These are phyloP conservation scores for Schoenoplectus triqueter DNA, from an alignment of 202 grass and related monocot genomes.

Conservation along the genomic window DNA sequence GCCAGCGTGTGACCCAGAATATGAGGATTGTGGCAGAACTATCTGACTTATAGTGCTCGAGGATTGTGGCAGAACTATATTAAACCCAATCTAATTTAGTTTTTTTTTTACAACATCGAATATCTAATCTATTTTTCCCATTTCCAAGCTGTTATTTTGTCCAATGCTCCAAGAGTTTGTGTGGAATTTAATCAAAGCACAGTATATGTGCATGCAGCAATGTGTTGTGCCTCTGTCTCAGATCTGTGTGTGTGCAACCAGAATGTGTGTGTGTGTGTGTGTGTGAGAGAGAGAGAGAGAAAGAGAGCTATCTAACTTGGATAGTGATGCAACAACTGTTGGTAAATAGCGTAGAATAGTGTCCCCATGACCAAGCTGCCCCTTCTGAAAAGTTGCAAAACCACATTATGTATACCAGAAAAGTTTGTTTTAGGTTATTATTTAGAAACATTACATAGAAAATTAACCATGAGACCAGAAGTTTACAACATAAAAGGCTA, in stretches of 20 bases:
- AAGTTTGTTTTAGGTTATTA: constrained; percentile 3
- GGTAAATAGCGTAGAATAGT: constrained; percentile 73
- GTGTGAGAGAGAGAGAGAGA: background rate
- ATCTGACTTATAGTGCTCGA: background rate
- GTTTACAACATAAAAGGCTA: background rate
- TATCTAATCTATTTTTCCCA: background rate
- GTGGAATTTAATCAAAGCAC: background rate
- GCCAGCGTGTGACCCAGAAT: background rate
- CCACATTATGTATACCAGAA: constrained; percentile 21
- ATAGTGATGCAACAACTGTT: constrained; percentile 80
- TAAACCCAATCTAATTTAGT: background rate
- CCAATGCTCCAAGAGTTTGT: background rate
- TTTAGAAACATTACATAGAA: background rate
- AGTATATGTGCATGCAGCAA: background rate
- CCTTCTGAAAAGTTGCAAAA: constrained; percentile 67
- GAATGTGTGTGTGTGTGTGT: background rate
- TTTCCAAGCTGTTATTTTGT: background rate
- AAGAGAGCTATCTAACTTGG: constrained; percentile 56
- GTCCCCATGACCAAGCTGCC: constrained; percentile 94
- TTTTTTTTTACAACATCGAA: background rate
- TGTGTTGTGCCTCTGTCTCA: no score
- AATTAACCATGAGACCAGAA: background rate
- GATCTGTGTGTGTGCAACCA: background rate
- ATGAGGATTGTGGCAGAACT: background rate
- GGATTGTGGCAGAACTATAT: background rate